phyloP scores from a whole-genome alignment of 306 rosid species.

The Trichosanthes cucumerina region DNA sequence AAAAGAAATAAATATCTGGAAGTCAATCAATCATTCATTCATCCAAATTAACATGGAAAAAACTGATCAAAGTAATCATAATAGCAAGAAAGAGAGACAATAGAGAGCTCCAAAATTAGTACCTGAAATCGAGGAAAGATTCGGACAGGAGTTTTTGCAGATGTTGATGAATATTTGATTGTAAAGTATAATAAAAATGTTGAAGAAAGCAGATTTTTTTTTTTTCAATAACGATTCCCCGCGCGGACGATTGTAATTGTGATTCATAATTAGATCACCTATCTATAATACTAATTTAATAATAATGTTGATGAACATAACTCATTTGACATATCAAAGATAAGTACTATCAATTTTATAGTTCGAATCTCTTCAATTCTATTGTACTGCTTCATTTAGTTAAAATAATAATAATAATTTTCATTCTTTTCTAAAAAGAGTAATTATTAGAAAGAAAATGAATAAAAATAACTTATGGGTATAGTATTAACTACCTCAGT shows the following conservation, averaged over 20 bases:
- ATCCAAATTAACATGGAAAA: background rate
- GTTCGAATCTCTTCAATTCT: too few relatives aligned
- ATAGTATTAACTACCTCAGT: too few relatives aligned
- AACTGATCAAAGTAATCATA: background rate
- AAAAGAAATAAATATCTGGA: background rate
- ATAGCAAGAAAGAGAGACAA: background rate
- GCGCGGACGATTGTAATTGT: background rate
- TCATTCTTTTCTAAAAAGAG: too few relatives aligned
- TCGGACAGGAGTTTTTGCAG: background rate
- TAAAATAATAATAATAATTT: too few relatives aligned
- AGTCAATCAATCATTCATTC: background rate
- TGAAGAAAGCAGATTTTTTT: background rate
- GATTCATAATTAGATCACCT: background rate
- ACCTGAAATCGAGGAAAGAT: conserved; percentile 12
- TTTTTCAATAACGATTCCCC: background rate
- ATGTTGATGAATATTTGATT: background rate
- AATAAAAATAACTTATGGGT: too few relatives aligned
- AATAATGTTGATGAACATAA: too few relatives aligned
- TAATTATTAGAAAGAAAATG: too few relatives aligned
- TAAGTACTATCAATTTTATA: too few relatives aligned
- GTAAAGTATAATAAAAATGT: background rate
- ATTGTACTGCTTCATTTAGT: too few relatives aligned
- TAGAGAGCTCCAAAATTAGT: background rate
- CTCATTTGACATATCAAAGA: too few relatives aligned
- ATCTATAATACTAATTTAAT: background rate